phyloP scores from a whole-genome alignment of 768 basidiomycete species.

The Leucosporidium scottii region DNA sequence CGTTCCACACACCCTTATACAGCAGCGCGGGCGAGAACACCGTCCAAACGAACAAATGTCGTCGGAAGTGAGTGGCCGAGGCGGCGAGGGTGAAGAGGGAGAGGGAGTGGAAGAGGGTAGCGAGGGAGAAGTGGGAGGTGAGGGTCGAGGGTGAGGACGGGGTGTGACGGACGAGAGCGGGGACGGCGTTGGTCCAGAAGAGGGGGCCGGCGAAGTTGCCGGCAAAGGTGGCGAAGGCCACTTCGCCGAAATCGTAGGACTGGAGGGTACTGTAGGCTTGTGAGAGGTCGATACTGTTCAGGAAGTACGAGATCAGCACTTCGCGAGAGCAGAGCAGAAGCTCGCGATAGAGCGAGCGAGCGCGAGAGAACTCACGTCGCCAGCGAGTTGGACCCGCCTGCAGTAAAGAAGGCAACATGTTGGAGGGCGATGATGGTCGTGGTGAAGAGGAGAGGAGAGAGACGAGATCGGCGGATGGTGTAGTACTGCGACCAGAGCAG shows the following conservation, averaged over 20 bases:
- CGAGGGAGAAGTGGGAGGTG: neutral
- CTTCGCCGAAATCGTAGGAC: slow-evolving; percentile 17
- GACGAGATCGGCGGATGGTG: neutral
- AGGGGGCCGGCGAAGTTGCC: slow-evolving; percentile 29
- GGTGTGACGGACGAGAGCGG: neutral
- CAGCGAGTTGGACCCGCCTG: slow-evolving; percentile 24
- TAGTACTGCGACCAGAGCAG: slow-evolving; percentile 6
- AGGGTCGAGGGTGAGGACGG: neutral
- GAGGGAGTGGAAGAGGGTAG: slow-evolving; percentile 15
- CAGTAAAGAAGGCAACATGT: slow-evolving; percentile 13
- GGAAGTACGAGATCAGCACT: no score
- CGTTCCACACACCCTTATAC: slow-evolving; percentile 12
- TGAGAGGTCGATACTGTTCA: slow-evolving; percentile 23
- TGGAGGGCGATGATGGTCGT: slow-evolving; percentile 4
- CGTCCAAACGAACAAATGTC: slow-evolving; percentile 24
- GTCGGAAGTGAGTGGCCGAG: slow-evolving; percentile 15
- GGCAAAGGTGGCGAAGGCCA: slow-evolving; percentile 26
- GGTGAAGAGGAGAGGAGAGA: slow-evolving; percentile 9
- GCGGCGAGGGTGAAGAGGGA: slow-evolving; percentile 3
- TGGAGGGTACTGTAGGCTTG: slow-evolving; percentile 23
- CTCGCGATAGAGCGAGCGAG: no score
- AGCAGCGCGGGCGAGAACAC: slow-evolving; percentile 30
- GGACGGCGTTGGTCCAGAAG: slow-evolving; percentile 13
- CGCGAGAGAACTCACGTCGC: slow-evolving; percentile 15
- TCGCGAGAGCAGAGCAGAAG: no score